Evolutionary conservation across 1,284 basidiomycete genomes (phyloP).

Genomic region (Puccinia coronata): DNA sequence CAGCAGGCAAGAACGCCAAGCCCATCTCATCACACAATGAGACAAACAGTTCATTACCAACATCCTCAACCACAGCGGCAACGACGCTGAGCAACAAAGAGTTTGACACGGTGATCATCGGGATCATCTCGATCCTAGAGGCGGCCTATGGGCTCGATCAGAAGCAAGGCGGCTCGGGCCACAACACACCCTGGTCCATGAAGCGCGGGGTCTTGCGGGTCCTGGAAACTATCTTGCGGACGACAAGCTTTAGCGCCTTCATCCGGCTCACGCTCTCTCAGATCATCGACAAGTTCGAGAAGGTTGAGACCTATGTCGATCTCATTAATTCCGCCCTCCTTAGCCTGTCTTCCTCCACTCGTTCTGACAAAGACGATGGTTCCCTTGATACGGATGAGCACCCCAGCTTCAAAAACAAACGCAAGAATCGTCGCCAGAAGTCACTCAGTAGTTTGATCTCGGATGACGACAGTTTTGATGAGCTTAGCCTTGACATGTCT

Average conservation of each 20-base stretch:
- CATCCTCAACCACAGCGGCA: neutral
- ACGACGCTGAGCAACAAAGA: conserved; percentile 17
- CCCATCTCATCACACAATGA: neutral
- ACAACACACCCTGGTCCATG: conserved; percentile 37
- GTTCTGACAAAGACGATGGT: neutral
- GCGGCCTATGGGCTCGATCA: conserved; percentile 45
- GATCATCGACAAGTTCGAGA: conserved; percentile 12
- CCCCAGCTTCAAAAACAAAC: neutral
- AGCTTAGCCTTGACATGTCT: neutral
- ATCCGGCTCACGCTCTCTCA: neutral
- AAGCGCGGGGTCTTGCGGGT: conserved; percentile 42
- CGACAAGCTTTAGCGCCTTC: conserved; percentile 26
- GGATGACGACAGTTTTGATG: neutral
- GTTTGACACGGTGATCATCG: conserved; percentile 45
- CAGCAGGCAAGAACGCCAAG: neutral
- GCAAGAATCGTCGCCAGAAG: neutral
- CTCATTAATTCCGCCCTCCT: conserved; percentile 10
- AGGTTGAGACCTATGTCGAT: conserved; percentile 33
- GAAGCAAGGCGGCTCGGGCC: neutral
- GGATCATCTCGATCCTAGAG: conserved; percentile 36
- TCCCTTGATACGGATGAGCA: neutral
- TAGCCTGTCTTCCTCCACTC: neutral
- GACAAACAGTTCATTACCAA: neutral
- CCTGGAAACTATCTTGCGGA: conserved; percentile 36
- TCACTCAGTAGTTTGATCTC: neutral